These are phyloP conservation scores for Ramalina intermedia DNA, from an alignment of 495 filamentous ascomycete species.

Conservation along the genomic window DNA sequence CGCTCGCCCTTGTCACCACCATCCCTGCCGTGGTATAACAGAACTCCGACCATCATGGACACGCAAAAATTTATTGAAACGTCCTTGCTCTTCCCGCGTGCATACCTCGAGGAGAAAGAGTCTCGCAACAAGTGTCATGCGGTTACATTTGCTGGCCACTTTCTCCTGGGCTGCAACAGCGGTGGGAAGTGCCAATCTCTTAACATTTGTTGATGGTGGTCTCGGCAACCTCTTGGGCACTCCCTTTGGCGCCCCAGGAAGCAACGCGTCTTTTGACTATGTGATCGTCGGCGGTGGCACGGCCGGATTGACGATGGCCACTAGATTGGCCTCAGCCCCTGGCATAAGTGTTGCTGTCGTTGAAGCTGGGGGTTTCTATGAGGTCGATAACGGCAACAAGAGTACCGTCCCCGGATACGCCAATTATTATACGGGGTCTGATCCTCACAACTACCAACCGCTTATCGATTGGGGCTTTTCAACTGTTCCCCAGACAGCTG, in stretches of 20 bases:
- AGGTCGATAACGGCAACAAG: slow-evolving; percentile 30
- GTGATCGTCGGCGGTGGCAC: slow-evolving; percentile 43
- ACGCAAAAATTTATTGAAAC: too few species aligned
- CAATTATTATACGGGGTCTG: slow-evolving; percentile 14
- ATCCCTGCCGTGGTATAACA: too few species aligned
- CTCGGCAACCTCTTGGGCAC: not conserved
- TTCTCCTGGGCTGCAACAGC: not conserved
- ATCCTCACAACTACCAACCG: slow-evolving; percentile 16
- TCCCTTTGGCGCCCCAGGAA: slow-evolving; percentile 5
- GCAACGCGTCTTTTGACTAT: slow-evolving; percentile 30
- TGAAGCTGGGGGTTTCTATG: slow-evolving; percentile 44
- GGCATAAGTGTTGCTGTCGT: slow-evolving; percentile 31
- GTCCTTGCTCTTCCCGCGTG: too few species aligned
- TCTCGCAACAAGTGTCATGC: too few species aligned
- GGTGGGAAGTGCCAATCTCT: not conserved
- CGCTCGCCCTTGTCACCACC: too few species aligned
- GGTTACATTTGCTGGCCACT: too few species aligned
- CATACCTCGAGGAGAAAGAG: too few species aligned
- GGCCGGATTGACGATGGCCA: slow-evolving; percentile 34
- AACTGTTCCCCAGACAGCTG: slow-evolving; percentile 20
- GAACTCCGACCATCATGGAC: too few species aligned
- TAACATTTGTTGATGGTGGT: not conserved
- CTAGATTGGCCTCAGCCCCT: slow-evolving; percentile 27
- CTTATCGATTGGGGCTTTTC: slow-evolving; percentile 37
- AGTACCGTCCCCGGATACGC: slow-evolving; percentile 25